These are phyloP conservation scores for Xylariomycetidae sp. DNA, from an alignment of 2,329 filamentous ascomycete species.

Conservation along the genomic window DNA sequence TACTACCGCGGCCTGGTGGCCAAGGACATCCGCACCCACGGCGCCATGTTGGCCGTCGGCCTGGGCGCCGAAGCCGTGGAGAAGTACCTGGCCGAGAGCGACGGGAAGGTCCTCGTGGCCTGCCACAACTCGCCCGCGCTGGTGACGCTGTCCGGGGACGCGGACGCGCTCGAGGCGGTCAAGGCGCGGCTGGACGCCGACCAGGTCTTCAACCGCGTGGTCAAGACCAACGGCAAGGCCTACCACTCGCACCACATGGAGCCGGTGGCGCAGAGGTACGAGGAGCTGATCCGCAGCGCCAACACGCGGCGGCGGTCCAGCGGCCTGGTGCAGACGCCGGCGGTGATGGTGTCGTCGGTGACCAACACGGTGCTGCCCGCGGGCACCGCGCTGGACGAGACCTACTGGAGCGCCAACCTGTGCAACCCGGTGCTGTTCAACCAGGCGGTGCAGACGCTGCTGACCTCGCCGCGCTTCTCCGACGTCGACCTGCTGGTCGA, in stretches of 20 bases:
- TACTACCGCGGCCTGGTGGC: conserved; percentile 19
- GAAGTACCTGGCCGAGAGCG: conserved; percentile 11
- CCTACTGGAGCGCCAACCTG: not conserved
- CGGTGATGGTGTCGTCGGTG: conserved; percentile 24
- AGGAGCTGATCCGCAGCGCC: conserved; percentile 1
- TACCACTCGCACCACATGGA: conserved; percentile 14
- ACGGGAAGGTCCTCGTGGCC: conserved; percentile 31
- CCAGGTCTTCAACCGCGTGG: conserved; percentile 3
- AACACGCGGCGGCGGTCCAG: too few species aligned
- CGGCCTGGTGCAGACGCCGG: too few species aligned
- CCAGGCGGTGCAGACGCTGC: conserved; percentile 24
- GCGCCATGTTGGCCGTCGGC: conserved; percentile 28
- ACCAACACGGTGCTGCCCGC: conserved; percentile 21
- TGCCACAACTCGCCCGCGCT: conserved; percentile 22
- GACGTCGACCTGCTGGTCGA: conserved; percentile 11
- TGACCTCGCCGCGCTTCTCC: not conserved
- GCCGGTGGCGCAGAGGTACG: conserved; percentile 6
- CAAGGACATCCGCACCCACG: conserved; percentile 6
- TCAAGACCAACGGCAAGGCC: conserved; percentile 9
- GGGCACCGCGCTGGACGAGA: conserved; percentile 8
- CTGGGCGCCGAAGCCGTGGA: conserved; percentile 18
- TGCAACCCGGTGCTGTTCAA: conserved; percentile 21
- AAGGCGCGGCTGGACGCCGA: conserved; percentile 4
- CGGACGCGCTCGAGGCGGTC: not conserved
- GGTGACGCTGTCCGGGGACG: conserved; percentile 5